Evolutionary conservation across 176 grass and related monocot species (phyloP).

Genomic region (Avena insularis): DNA sequence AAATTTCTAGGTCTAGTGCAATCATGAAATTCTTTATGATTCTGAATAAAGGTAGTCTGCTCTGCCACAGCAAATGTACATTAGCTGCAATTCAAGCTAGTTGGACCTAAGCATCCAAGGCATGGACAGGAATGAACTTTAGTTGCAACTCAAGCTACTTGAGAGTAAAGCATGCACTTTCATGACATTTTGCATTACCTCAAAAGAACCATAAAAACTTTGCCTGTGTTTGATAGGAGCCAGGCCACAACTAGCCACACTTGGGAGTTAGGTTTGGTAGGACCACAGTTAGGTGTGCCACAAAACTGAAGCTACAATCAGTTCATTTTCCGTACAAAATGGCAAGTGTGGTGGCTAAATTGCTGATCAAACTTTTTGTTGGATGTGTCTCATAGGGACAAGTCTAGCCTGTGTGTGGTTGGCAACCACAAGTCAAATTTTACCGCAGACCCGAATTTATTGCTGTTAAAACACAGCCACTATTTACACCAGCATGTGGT

Average conservation of each 20-base stretch:
- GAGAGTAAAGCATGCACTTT: conserved; percentile 29
- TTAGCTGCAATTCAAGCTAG: background rate
- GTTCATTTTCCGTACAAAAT: conserved; percentile 36
- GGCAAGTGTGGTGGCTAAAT: conserved; percentile 33
- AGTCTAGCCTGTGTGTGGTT: conserved; percentile 11
- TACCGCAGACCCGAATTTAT: conserved; percentile 34
- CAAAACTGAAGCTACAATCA: conserved; percentile 48
- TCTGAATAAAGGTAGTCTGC: conserved; percentile 13
- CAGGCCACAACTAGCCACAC: conserved; percentile 13
- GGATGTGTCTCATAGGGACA: conserved; percentile 28
- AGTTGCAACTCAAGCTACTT: conserved; percentile 30
- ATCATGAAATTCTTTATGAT: conserved; percentile 38
- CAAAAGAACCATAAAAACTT: background rate
- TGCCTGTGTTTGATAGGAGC: conserved; percentile 21
- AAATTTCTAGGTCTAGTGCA: conserved; percentile 35
- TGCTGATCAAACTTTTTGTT: conserved; percentile 42
- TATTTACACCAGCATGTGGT: background rate
- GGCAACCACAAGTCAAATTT: conserved; percentile 30
- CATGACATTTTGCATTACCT: conserved; percentile 25
- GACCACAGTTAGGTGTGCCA: conserved; percentile 44
- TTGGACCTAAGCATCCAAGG: conserved; percentile 7
- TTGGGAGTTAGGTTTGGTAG: conserved; percentile 29
- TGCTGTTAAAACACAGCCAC: background rate
- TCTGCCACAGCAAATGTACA: background rate
- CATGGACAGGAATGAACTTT: conserved; percentile 23